Evolutionary conservation across 257 asterid genomes (phyloP), one percentile per base, ranked within the genome.

Genomic region (Euphrasia confusa): DNA sequence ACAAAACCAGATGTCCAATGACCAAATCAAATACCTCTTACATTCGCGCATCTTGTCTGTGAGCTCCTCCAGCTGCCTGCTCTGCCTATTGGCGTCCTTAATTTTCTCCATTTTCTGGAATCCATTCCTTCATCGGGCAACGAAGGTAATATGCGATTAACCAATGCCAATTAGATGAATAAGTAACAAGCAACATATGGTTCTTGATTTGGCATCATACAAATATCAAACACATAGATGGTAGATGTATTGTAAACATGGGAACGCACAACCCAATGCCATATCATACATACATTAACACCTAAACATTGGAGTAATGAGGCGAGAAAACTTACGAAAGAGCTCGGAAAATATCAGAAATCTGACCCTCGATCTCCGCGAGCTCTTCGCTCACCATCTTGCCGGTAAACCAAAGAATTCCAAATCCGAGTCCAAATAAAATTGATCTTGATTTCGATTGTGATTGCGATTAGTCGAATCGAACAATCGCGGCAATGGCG

Each of bases 21-120:
- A 14, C 58, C 60, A 68, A 57, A 52, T 50, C 74, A 66, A 61
- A 35, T 81, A 92, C 99, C 99, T 87, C 83, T 93, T 89, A 80
- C 96, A 93, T 32, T 93, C 97, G 21, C 97, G 95, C 99, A 93
- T 87, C 82, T 93, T 89, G 21, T 68, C 97, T 0, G 99, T 87
- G 65, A 87, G 95, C 82, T 93, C 99, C 83, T 93, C 99, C 84
- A 93, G 78, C 80, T 86, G 95, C 81, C 96, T 76, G 78, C 94
- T 89, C 82, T 75, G 94, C 77, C 99, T 79, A 72, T 71, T 93
- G 70, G 96, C 63, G 66, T 93, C 99, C 79, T 89, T 93, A 68
- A 93, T 82, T 66, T 89, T 93, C 75, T 93, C 99, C 92, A 93
- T 62, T 69, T 93, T 93, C 81, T 93, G 99, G 70, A 93, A 93